Conservation (phyloP, 768 basidiomycete genomes). For the Hericium alpestre region DNA sequence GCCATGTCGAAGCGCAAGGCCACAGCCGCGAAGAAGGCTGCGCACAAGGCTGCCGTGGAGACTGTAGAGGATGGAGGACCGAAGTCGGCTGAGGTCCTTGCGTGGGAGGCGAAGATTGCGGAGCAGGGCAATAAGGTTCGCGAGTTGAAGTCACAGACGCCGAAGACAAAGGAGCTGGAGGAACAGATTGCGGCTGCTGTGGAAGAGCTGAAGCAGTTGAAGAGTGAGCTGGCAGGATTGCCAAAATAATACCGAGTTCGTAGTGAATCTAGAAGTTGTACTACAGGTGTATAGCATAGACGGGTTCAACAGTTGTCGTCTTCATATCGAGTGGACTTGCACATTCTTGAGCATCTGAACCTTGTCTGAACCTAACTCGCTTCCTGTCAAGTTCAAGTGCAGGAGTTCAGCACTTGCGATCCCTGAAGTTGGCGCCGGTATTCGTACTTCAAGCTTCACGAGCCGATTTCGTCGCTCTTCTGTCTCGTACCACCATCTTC, state of each 20-base stretch:
- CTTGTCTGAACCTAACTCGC: too few relatives aligned
- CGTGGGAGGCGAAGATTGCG: slow-evolving; percentile 63
- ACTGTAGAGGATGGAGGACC: slow-evolving; percentile 34
- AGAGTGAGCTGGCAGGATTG: slow-evolving; percentile 38
- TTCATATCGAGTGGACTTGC: not conserved
- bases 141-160: slow-evolving; percentile 51
- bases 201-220: slow-evolving; percentile 53
- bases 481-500: too few relatives aligned
- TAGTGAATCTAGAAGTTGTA: not conserved
- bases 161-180: slow-evolving; percentile 52
- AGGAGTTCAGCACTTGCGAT: too few relatives aligned
- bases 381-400: too few relatives aligned
- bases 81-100: slow-evolving; percentile 63
- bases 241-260: not conserved
- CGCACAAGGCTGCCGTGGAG: slow-evolving; percentile 32
- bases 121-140: slow-evolving; percentile 71
- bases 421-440: too few relatives aligned
- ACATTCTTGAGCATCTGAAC: too few relatives aligned
- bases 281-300: not conserved
- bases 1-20: slow-evolving; percentile 46
- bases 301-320: not conserved
- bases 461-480: too few relatives aligned
- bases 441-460: too few relatives aligned
- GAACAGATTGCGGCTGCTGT: slow-evolving; percentile 52
- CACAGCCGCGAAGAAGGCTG: slow-evolving; percentile 31